Base-by-base conservation (phyloP, 495 filamentous ascomycete species). In the Penicillium flavigenum region DNA sequence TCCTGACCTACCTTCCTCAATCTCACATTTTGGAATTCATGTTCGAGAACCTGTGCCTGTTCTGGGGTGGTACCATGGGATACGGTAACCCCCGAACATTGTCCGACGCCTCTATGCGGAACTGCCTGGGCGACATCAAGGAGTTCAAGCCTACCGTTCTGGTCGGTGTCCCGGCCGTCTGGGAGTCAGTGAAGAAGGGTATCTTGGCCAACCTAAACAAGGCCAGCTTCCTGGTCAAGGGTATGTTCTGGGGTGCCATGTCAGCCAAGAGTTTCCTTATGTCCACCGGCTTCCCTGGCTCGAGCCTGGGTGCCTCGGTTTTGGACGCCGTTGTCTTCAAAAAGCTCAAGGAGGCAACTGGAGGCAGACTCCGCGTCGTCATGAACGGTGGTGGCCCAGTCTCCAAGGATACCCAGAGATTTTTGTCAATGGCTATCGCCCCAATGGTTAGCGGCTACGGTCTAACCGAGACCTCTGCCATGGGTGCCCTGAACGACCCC, bases 171-270 rank as follows among this genome's bases (percentile, higher is more conserved):
- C 94, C 94, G 8, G 92, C 93, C 32, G 94, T 98, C 11, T 98
- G 92, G 89, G 94, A 98, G 75, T 87, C 91, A 0, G 91, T 98
- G 62, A 98, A 97, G 86, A 98, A 98, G 74, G 94, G 94, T 63
- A 93, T 98, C 60, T 79, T 96, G 60, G 79, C 82, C 67, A 94
- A 96, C 75, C 84, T 98, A 57, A 86, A 88, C 73, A 84, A 87
- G 61, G 84, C 85, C 49, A 88, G 84, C 68, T 76, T 84, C 26
- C 48, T 98, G 17, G 82, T 87, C 11, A 88, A 83, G 72, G 89
- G 88, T 52, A 74, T 98, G 66, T 98, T 98, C 80, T 98, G 94
- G 94, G 87, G 86, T 44, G 92, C 91, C 11, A 79, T 97, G 72
- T 81, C 85, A 46, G 84, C 89, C 56, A 98, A 98, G 80, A 80